These are phyloP conservation scores for Malassezia psittaci DNA, from an alignment of 1,284 basidiomycete species.

Conservation along the genomic window DNA sequence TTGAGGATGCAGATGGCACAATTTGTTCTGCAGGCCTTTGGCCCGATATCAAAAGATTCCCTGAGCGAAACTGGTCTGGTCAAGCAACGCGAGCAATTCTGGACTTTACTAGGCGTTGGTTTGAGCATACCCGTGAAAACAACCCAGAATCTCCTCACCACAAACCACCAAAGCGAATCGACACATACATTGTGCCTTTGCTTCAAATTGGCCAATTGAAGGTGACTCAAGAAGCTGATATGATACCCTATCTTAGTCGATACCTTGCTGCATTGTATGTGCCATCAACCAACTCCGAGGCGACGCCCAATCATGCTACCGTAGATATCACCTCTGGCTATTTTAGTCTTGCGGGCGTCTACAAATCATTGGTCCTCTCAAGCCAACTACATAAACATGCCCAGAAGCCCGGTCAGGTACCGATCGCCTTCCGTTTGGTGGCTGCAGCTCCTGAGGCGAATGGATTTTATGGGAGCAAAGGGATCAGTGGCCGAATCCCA, in stretches of 20 bases:
- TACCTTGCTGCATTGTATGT: slow-evolving; percentile 9
- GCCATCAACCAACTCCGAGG: background rate
- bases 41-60: background rate
- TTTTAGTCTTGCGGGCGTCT: slow-evolving; percentile 75
- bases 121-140: slow-evolving; percentile 2
- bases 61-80: slow-evolving; percentile 20
- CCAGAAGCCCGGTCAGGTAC: background rate
- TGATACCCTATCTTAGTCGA: slow-evolving; percentile 25
- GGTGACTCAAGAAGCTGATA: slow-evolving; percentile 47
- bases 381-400: slow-evolving; percentile 17
- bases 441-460: slow-evolving; percentile 77
- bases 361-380: slow-evolving; percentile 49
- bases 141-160: background rate
- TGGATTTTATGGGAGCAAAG: slow-evolving; percentile 81
- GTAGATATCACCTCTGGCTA: slow-evolving; percentile 69
- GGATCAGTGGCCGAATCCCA: slow-evolving; percentile 81
- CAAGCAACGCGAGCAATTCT: slow-evolving; percentile 17
- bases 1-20: slow-evolving; percentile 17
- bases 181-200: slow-evolving; percentile 44
- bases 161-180: slow-evolving; percentile 4
- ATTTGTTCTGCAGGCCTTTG: slow-evolving; percentile 1
- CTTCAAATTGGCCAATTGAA: slow-evolving; percentile 49
- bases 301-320: slow-evolving; percentile 2
- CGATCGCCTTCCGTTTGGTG: slow-evolving; percentile 59
- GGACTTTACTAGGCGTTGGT: slow-evolving; percentile 27